Percentiles rank a stretch among this genome's conserved stretches.
Conservation (phyloP, 306 rosid genomes). For the Cicer cuneatum region DNA sequence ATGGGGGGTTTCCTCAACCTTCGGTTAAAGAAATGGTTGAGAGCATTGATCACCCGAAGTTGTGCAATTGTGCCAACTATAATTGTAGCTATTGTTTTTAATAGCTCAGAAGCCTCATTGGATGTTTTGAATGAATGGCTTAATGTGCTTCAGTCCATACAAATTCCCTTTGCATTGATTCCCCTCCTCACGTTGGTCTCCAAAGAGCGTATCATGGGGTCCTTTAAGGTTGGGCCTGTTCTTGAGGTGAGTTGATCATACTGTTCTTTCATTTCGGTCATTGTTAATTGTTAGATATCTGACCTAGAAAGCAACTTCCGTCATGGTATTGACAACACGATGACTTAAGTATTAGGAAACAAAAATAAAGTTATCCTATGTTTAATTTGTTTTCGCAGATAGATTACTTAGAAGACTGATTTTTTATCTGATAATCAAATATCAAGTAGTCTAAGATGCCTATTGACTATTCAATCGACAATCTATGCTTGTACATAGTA, state of each 20-base stretch:
- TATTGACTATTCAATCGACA: slow-evolving; percentile 29
- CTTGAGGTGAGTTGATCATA: slow-evolving; percentile 63
- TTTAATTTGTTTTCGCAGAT: slow-evolving; percentile 32
- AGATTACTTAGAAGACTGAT: background rate
- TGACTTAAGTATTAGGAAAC: slow-evolving; percentile 32
- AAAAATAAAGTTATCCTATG: slow-evolving; percentile 10
- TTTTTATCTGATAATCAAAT: slow-evolving; percentile 36
- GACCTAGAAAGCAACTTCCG: slow-evolving; percentile 28
- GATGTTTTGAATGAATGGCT: slow-evolving; percentile 91
- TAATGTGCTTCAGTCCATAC: slow-evolving; percentile 89
- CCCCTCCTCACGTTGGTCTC: slow-evolving; percentile 88
- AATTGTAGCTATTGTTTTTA: slow-evolving; percentile 73
- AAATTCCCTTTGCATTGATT: slow-evolving; percentile 89
- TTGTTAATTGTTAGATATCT: slow-evolving; percentile 32
- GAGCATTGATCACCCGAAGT: slow-evolving; percentile 87
- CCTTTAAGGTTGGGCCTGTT: slow-evolving; percentile 76
- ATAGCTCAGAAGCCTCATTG: slow-evolving; percentile 74
- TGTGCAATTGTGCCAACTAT: slow-evolving; percentile 88
- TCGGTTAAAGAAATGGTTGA: slow-evolving; percentile 85
- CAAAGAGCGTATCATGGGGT: slow-evolving; percentile 84
- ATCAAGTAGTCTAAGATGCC: background rate
- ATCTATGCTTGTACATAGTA: background rate
- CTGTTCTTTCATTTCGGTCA: slow-evolving; percentile 26
- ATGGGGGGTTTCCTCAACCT: slow-evolving; percentile 97
- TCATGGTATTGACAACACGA: slow-evolving; percentile 26